Percentiles rank a stretch among this genome's conserved stretches.
Evolutionary conservation across 2,329 filamentous ascomycete genomes (phyloP).

Genomic region (Sordariomycetes sp.): DNA sequence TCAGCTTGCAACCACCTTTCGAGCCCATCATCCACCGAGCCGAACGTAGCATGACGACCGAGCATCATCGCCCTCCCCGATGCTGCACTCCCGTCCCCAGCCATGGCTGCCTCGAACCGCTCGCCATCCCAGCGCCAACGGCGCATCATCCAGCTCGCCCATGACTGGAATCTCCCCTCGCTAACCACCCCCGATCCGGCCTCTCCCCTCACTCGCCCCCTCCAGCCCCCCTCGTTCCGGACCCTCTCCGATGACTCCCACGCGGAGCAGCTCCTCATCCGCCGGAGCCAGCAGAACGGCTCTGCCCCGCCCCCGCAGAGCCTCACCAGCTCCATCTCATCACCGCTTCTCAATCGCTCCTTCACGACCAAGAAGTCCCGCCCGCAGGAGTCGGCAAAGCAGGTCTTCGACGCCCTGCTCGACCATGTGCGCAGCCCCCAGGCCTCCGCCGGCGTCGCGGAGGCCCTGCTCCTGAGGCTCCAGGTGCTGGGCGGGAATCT

Average conservation of each 20-base stretch:
- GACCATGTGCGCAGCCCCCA: constrained; percentile 31
- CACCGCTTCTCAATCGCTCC: constrained; percentile 20
- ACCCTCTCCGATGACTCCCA: constrained; percentile 36
- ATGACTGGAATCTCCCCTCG: constrained; percentile 33
- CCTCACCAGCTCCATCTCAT: constrained; percentile 22
- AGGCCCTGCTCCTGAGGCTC: constrained; percentile 41
- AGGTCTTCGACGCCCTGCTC: constrained; percentile 40
- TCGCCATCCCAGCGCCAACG: constrained; percentile 8
- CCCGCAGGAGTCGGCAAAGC: constrained; percentile 26
- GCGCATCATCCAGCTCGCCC: constrained; percentile 37
- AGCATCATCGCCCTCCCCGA: background rate
- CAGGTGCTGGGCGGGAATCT: constrained; percentile 38
- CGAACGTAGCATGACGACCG: background rate
- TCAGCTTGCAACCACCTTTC: background rate
- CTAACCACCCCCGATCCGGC: constrained; percentile 17
- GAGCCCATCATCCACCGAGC: background rate
- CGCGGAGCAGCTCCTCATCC: constrained; percentile 44
- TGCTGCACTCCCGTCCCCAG: background rate
- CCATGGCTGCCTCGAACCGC: background rate
- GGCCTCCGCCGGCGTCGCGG: constrained; percentile 43
- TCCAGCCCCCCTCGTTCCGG: constrained; percentile 29
- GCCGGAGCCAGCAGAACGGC: constrained; percentile 20
- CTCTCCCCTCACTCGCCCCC: constrained; percentile 29
- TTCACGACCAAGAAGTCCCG: constrained; percentile 39
- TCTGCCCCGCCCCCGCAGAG: constrained; percentile 18